These are phyloP conservation scores for Vitis rupestris DNA, from an alignment of 164 flowering plant genomes.

Conservation along the genomic window DNA sequence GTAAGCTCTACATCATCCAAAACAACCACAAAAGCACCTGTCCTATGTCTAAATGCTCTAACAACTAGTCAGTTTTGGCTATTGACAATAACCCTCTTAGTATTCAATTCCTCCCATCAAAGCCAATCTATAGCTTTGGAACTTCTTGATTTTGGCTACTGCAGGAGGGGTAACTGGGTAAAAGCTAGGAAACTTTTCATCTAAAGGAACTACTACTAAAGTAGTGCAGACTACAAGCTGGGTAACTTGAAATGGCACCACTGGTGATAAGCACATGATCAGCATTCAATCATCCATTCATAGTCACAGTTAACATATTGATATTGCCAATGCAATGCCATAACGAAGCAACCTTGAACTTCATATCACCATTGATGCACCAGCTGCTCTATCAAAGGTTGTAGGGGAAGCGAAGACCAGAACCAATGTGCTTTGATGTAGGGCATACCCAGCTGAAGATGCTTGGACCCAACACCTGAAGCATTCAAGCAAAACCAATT, in stretches of 20 bases:
- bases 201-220: background rate
- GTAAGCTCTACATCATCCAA: background rate
- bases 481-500: background rate
- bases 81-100: background rate
- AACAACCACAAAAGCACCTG: background rate
- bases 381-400: conserved; percentile 33
- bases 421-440: conserved; percentile 63
- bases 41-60: conserved; percentile 1
- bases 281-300: background rate
- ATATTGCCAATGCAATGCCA: background rate
- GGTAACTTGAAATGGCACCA: background rate
- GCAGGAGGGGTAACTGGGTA: no score
- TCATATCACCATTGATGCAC: conserved; percentile 24
- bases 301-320: background rate
- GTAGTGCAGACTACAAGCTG: background rate
- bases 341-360: background rate
- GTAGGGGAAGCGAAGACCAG: conserved; percentile 78
- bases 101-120: background rate
- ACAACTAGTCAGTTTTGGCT: background rate
- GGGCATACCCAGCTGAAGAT: conserved; percentile 77
- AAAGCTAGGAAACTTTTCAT: no score
- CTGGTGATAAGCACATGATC: background rate
- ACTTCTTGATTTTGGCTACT: no score
- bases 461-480: conserved; percentile 84
- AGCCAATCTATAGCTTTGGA: background rate